These are phyloP conservation scores for Nidularia pulvinata DNA, from an alignment of 768 basidiomycete genomes.

Conservation along the genomic window DNA sequence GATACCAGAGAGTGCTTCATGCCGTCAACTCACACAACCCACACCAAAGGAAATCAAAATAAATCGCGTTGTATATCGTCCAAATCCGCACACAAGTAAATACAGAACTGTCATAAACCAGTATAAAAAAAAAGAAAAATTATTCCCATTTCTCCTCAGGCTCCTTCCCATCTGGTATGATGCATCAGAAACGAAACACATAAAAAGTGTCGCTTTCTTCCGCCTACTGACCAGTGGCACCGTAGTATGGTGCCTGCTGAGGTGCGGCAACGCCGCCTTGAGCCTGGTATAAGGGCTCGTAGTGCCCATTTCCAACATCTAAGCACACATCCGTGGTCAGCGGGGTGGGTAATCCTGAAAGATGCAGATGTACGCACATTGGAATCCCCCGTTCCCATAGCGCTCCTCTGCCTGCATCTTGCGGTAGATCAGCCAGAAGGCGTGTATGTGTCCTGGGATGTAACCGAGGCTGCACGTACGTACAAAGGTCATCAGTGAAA, in stretches of 20 bases:
- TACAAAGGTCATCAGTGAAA: not conserved
- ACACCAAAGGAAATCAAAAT: too few relatives aligned
- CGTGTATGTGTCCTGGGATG: conserved; percentile 72
- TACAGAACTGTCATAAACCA: too few relatives aligned
- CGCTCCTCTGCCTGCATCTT: conserved; percentile 87
- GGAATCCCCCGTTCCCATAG: conserved; percentile 76
- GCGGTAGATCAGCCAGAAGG: conserved; percentile 90
- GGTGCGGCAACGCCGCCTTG: conserved; percentile 10
- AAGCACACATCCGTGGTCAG: not conserved
- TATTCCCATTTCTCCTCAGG: too few relatives aligned
- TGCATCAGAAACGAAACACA: too few relatives aligned
- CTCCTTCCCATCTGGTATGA: too few relatives aligned
- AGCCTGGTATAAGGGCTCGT: conserved; percentile 35
- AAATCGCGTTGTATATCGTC: too few relatives aligned
- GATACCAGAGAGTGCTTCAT: too few relatives aligned
- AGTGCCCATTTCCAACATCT: conserved; percentile 42
- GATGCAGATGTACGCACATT: conserved; percentile 51
- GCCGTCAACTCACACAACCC: too few relatives aligned
- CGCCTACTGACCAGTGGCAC: conserved; percentile 32
- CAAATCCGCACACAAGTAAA: too few relatives aligned
- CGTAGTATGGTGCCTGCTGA: conserved; percentile 37
- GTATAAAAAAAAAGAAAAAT: too few relatives aligned
- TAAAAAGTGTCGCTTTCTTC: not conserved
- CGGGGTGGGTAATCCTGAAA: not conserved
- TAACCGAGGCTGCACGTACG: conserved; percentile 61